These are phyloP conservation scores for Rhynchospora breviuscula DNA, from an alignment of 176 grass and related monocot species.

Conservation along the genomic window DNA sequence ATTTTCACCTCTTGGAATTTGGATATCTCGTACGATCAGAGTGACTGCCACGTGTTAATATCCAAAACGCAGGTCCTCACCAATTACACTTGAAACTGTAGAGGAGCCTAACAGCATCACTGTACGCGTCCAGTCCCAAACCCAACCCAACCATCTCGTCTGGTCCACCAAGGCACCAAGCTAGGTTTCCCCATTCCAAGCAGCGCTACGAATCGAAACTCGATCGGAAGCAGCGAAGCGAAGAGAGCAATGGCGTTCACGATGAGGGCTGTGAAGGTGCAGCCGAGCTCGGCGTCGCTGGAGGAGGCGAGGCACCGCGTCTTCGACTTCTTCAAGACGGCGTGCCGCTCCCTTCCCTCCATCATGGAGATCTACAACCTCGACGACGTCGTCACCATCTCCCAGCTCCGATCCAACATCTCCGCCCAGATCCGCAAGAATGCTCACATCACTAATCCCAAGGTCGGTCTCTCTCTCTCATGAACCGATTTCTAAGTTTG, in stretches of 20 bases:
- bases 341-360: constrained; percentile 68
- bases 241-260: constrained; percentile 49
- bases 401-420: constrained; percentile 77
- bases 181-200: background rate
- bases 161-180: too few species aligned
- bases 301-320: constrained; percentile 73
- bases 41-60: too few species aligned
- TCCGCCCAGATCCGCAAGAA: constrained; percentile 70
- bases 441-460: constrained; percentile 55
- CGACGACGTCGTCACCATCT: constrained; percentile 61
- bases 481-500: background rate
- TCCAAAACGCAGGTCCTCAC: too few species aligned
- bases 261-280: constrained; percentile 67
- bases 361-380: constrained; percentile 95
- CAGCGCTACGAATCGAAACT: background rate
- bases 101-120: background rate
- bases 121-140: background rate
- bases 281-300: constrained; percentile 59
- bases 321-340: constrained; percentile 88
- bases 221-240: background rate
- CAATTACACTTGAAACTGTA: too few species aligned
- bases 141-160: background rate
- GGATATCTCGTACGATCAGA: too few species aligned
- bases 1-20: too few species aligned
- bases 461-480: constrained; percentile 31